Percentiles rank a stretch among this genome's conserved stretches.
These are phyloP conservation scores for Auricularia sp. DNA, from an alignment of 768 basidiomycete species.

Conservation along the genomic window DNA sequence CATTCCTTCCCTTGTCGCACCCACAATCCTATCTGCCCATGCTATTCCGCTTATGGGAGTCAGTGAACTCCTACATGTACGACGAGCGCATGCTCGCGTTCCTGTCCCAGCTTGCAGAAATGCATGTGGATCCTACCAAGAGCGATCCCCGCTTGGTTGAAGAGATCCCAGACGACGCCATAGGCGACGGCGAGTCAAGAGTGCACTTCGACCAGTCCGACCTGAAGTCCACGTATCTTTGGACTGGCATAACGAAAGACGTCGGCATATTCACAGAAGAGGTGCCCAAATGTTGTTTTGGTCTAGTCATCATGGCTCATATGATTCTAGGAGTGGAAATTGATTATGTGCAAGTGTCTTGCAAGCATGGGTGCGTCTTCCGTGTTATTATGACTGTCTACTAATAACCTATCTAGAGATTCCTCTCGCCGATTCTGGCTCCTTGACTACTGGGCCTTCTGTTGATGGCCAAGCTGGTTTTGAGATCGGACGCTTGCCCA, in stretches of 20 bases:
- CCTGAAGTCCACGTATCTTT: slow-evolving; percentile 29
- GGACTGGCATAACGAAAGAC: slow-evolving; percentile 43
- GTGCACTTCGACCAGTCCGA: slow-evolving; percentile 42
- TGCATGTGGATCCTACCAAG: slow-evolving; percentile 67
- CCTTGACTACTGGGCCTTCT: slow-evolving; percentile 62
- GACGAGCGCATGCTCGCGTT: slow-evolving; percentile 86
- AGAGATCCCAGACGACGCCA: slow-evolving; percentile 60
- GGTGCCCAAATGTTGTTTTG: not conserved
- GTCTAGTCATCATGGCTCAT: not conserved
- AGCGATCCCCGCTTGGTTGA: slow-evolving; percentile 63
- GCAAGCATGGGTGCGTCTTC: slow-evolving; percentile 59
- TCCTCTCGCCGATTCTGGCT: slow-evolving; percentile 61
- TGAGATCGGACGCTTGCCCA: slow-evolving; percentile 63
- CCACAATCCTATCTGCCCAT: slow-evolving; percentile 76
- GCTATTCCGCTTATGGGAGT: slow-evolving; percentile 81
- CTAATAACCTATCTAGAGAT: slow-evolving; percentile 38
- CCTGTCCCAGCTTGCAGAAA: slow-evolving; percentile 62
- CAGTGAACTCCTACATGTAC: slow-evolving; percentile 79
- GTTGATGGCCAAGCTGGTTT: slow-evolving; percentile 65
- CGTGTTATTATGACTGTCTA: slow-evolving; percentile 1
- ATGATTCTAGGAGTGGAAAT: slow-evolving; percentile 48
- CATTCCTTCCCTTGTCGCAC: slow-evolving; percentile 77
- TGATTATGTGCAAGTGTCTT: slow-evolving; percentile 83
- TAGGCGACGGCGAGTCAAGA: slow-evolving; percentile 50
- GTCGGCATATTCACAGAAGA: slow-evolving; percentile 77